Percentiles rank a stretch among this genome's conserved stretches.
Conservation (phyloP, 2,329 filamentous ascomycete genomes). For the Arthrobotrys conoides region DNA sequence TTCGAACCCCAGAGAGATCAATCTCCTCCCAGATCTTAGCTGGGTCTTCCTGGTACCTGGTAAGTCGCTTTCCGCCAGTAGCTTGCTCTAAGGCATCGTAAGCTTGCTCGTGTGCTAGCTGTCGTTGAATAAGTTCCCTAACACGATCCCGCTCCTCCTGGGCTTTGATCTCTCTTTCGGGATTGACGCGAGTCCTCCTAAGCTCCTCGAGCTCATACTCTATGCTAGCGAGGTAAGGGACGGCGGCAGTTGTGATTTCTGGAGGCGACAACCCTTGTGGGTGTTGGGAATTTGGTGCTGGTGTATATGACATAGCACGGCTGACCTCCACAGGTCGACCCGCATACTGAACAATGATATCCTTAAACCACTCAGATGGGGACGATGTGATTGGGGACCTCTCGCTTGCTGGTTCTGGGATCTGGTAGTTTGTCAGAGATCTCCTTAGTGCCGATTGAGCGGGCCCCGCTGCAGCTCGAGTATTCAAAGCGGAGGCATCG, state of each 20-base stretch:
- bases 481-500: constrained; percentile 39
- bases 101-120: constrained; percentile 55
- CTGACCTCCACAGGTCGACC: constrained; percentile 48
- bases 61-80: constrained; percentile 56
- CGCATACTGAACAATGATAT: constrained; percentile 48
- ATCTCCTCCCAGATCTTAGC: constrained; percentile 58
- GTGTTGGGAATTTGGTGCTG: constrained; percentile 36
- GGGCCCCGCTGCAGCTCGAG: not conserved
- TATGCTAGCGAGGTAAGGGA: constrained; percentile 50
- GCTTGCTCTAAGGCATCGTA: constrained; percentile 48
- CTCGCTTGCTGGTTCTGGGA: constrained; percentile 13
- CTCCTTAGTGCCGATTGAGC: constrained; percentile 11
- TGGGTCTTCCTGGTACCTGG: constrained; percentile 41
- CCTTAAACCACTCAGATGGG: constrained; percentile 51
- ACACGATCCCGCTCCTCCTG: constrained; percentile 54
- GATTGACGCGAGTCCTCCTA: constrained; percentile 17
- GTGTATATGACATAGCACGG: constrained; percentile 52
- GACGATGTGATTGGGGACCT: constrained; percentile 22
- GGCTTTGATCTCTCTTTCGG: constrained; percentile 24
- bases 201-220: constrained; percentile 50
- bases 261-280: constrained; percentile 49
- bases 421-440: constrained; percentile 29
- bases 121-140: constrained; percentile 54
- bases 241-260: constrained; percentile 47
- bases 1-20: constrained; percentile 36